Percentiles rank a stretch among this genome's conserved stretches.
phyloP scores from a whole-genome alignment of 73 alveolate species.

The Diophrys sp. region DNA sequence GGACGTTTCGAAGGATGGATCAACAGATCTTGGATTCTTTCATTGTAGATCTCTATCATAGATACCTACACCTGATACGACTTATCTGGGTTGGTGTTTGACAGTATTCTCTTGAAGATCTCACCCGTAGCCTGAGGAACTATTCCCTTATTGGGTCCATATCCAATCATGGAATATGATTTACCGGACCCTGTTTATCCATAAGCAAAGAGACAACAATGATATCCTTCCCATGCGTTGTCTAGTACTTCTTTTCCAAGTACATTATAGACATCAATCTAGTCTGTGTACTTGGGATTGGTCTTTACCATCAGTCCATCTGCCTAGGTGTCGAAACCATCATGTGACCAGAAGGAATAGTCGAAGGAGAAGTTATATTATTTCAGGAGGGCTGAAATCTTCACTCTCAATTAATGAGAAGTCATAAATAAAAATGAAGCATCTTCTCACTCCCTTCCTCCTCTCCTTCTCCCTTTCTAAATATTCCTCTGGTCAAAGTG shows the following conservation, averaged over 20 bases:
- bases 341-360: conserved; percentile 98
- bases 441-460: no score
- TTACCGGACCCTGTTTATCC: conserved; percentile 90
- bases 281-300: conserved; percentile 90
- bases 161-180: conserved; percentile 69
- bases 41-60: conserved; percentile 80
- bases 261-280: conserved; percentile 87
- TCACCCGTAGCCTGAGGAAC: conserved; percentile 56
- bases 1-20: conserved; percentile 66
- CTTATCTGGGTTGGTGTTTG: conserved; percentile 28
- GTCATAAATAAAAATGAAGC: no score
- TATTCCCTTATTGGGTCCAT: conserved; percentile 60
- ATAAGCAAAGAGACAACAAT: conserved; percentile 98
- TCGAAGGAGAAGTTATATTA: conserved; percentile 96
- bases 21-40: conserved; percentile 65
- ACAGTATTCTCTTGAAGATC: conserved; percentile 41
- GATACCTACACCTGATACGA: conserved; percentile 42
- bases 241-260: conserved; percentile 75
- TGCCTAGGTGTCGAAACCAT: conserved; percentile 84
- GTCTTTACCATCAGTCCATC: conserved; percentile 66
- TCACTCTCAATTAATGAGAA: no score
- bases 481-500: no score
- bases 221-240: conserved; percentile 98
- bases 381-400: conserved; percentile 40
- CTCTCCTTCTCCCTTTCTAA: no score